phyloP scores from a whole-genome alignment of 164 flowering plant genomes.

The Sedum album region DNA sequence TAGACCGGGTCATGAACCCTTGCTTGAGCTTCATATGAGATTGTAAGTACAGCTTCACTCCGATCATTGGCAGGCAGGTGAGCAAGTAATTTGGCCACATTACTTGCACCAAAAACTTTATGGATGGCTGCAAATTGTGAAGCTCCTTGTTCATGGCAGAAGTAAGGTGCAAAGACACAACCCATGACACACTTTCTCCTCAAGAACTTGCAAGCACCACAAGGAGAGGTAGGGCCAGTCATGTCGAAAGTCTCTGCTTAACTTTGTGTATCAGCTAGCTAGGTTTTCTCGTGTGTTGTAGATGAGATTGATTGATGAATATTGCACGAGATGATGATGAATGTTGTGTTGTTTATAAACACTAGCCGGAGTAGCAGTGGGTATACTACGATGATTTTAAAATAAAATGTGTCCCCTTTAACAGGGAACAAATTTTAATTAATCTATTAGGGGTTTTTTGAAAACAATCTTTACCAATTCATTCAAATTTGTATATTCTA shows the following conservation, averaged over 20 bases:
- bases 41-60: conserved; percentile 1
- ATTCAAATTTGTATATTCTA: background rate
- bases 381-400: background rate
- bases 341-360: conserved; percentile 4
- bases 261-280: background rate
- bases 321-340: conserved; percentile 3
- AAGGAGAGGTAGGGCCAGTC: conserved; percentile 6
- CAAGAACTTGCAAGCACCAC: conserved; percentile 7
- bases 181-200: conserved; percentile 5
- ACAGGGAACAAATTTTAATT: conserved; percentile 4
- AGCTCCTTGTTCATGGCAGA: conserved; percentile 5
- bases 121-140: conserved; percentile 8
- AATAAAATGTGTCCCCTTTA: conserved; percentile 9
- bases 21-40: conserved; percentile 8
- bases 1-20: conserved; percentile 8
- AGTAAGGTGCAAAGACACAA: conserved; percentile 5
- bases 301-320: conserved; percentile 1
- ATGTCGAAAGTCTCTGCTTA: background rate
- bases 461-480: conserved; percentile 3
- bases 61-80: conserved; percentile 1
- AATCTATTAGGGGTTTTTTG: background rate
- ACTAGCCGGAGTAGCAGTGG: conserved; percentile 2
- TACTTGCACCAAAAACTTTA: conserved; percentile 5
- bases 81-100: background rate
- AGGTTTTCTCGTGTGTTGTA: background rate